Base-by-base conservation (phyloP, 441 rosid genomes). In the Omphalea diandra region DNA sequence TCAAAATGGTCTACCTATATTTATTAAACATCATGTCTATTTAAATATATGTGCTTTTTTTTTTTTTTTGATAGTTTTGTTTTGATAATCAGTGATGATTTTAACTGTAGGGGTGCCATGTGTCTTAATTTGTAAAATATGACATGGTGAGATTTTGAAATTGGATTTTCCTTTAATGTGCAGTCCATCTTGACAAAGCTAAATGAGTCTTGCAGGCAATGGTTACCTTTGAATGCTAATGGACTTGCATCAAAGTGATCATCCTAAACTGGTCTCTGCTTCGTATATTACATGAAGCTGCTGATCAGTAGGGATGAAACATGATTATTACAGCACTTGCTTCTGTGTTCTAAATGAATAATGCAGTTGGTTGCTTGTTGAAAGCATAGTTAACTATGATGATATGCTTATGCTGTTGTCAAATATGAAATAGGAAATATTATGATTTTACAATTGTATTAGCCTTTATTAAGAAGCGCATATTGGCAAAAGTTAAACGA, bases 171-270 rank as follows among this genome's bases (percentile, higher is more conserved):
- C 26, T 35, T 73, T n/a, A 49, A 35, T 18, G 4, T 26, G 22
- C 2, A 70, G 81, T 74, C 82, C 75, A 82, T 84, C 84, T 82
- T 82, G 80, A 79, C 79, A 62, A 72, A 78, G 82, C 65, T 71
- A 58, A 70, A 36, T 9, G 35, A 58, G 46, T 62, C 77, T 50
- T 43, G n/a, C 2, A 1, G 78, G 56, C 83, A 74, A 70, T 84
- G 83, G 66, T 77, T 79, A 75, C 85, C 72, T 86, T 86, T 85
- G 85, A 82, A 87, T 89, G 88, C 83, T 75, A 80, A 80, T 82
- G 88, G 86, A 82, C 84, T 76, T 15, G 35, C 22, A 83, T 54
- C 36, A 61, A 75, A 63, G n/a, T 27, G 55, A 50, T 68, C 69
- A 20, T 70, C 38, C 60, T 49, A 43, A 18, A 70, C 79, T 47